A percentile compares a stretch with the other conserved stretches of the same genome.
Conservation (phyloP, 305 asterid genomes). For the Caryopteris hybrid region DNA sequence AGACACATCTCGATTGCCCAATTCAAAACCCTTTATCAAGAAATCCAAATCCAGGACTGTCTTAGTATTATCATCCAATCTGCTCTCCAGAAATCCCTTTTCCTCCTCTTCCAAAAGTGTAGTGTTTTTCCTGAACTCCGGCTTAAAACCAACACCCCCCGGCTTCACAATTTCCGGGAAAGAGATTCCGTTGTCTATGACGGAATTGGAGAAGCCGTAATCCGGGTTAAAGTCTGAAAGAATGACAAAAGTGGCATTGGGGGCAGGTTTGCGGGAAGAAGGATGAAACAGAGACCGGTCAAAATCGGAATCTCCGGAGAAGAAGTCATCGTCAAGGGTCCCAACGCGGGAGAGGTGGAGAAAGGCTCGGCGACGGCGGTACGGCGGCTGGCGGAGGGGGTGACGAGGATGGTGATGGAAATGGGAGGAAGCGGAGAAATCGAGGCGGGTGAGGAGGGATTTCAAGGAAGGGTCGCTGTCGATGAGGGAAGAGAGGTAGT, state of each 20-base stretch:
- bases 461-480: slow-evolving; percentile 72
- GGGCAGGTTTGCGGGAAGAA: slow-evolving; percentile 34
- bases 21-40: slow-evolving; percentile 60
- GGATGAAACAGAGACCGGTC: slow-evolving; percentile 68
- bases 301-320: slow-evolving; percentile 78
- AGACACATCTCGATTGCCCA: slow-evolving; percentile 59
- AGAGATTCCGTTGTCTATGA: slow-evolving; percentile 47
- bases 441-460: slow-evolving; percentile 71
- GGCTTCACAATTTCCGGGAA: slow-evolving; percentile 40
- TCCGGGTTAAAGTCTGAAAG: slow-evolving; percentile 42
- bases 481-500: slow-evolving; percentile 66
- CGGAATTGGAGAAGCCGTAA: slow-evolving; percentile 45
- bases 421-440: slow-evolving; percentile 44
- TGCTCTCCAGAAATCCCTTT: slow-evolving; percentile 25
- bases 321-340: slow-evolving; percentile 81
- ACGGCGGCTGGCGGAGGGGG: slow-evolving; percentile 24
- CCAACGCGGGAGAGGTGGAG: slow-evolving; percentile 50
- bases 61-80: slow-evolving; percentile 33
- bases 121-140: slow-evolving; percentile 27
- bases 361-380: slow-evolving; percentile 56
- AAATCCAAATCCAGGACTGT: slow-evolving; percentile 59
- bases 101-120: slow-evolving; percentile 29
- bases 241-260: slow-evolving; percentile 43
- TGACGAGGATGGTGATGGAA: slow-evolving; percentile 9
- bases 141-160: slow-evolving; percentile 44